Conservation (phyloP, 2,329 filamentous ascomycete genomes). For the Onygenales sp. region DNA sequence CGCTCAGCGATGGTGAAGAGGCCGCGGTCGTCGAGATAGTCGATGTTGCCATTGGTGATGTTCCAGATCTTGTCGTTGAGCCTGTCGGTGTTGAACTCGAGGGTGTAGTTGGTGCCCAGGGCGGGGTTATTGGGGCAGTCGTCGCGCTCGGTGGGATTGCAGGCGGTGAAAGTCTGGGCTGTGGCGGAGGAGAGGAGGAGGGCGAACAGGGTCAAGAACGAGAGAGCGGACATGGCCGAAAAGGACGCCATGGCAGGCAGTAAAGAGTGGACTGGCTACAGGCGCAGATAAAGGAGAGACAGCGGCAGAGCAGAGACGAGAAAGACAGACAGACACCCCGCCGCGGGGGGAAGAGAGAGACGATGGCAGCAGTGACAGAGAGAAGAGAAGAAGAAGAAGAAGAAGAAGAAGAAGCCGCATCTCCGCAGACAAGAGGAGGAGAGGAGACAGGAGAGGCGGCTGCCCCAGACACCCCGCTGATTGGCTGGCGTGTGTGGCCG, state of each 20-base stretch:
- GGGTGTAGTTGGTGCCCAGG: slow-evolving; percentile 39
- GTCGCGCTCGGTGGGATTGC: slow-evolving; percentile 67
- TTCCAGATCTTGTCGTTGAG: slow-evolving; percentile 60
- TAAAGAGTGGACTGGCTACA: not conserved
- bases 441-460: slow-evolving; percentile 3
- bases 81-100: slow-evolving; percentile 37
- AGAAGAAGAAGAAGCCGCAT: not conserved
- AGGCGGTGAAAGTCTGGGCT: slow-evolving; percentile 68
- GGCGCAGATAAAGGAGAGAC: not conserved
- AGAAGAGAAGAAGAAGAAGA: not conserved
- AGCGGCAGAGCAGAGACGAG: not conserved
- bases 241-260: slow-evolving; percentile 2
- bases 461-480: slow-evolving; percentile 3
- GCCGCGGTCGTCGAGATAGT: slow-evolving; percentile 62
- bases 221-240: slow-evolving; percentile 11
- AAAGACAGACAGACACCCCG: slow-evolving; percentile 2
- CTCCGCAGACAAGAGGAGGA: slow-evolving; percentile 2
- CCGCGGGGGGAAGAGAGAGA: slow-evolving; percentile 2
- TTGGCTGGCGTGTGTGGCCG: not conserved
- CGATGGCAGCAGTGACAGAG: slow-evolving; percentile 4
- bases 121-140: slow-evolving; percentile 64
- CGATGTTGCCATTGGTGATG: slow-evolving; percentile 56
- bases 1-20: slow-evolving; percentile 67
- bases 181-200: slow-evolving; percentile 20
- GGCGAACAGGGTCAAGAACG: slow-evolving; percentile 18